Conservation (phyloP, 176 grass and related monocot species). For the Eragrostis curvula region DNA sequence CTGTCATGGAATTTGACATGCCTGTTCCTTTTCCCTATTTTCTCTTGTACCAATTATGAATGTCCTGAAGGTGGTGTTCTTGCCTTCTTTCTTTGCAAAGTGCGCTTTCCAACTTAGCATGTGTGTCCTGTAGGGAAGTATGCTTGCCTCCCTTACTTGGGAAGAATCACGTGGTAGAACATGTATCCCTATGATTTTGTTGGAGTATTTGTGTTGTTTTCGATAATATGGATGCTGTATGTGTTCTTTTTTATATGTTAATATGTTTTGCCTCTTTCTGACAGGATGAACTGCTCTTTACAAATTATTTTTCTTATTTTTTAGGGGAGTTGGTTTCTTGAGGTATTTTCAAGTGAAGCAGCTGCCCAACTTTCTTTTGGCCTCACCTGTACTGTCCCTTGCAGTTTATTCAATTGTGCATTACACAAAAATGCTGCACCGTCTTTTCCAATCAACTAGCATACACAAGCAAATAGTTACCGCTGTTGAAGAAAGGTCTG, state of each 20-base stretch:
- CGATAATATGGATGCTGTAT: not conserved
- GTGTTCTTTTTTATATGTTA: not conserved
- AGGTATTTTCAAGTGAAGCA: constrained; percentile 97
- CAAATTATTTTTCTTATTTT: constrained; percentile 25
- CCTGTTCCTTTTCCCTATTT: constrained; percentile 6
- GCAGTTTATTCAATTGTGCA: constrained; percentile 73
- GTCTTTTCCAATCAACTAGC: constrained; percentile 49
- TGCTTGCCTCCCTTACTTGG: constrained; percentile 15
- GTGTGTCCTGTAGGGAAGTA: not conserved
- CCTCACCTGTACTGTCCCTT: constrained; percentile 78
- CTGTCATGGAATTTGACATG: constrained; percentile 25
- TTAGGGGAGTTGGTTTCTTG: constrained; percentile 94
- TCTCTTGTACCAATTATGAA: constrained; percentile 16
- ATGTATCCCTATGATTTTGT: constrained; percentile 12
- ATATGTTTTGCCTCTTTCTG: not conserved
- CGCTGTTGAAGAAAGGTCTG: constrained; percentile 29
- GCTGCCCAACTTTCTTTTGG: constrained; percentile 96
- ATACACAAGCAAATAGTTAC: constrained; percentile 52
- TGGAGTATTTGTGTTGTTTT: not conserved
- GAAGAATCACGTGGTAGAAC: not conserved
- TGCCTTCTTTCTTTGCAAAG: constrained; percentile 6
- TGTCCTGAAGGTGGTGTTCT: not conserved
- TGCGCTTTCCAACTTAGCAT: too few relatives aligned
- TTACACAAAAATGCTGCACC: constrained; percentile 64
- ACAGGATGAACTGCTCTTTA: constrained; percentile 1